A percentile compares a stretch with the other conserved stretches of the same genome.
These are phyloP conservation scores for Pyrenula massariospora DNA, from an alignment of 495 filamentous ascomycete species.

Conservation along the genomic window DNA sequence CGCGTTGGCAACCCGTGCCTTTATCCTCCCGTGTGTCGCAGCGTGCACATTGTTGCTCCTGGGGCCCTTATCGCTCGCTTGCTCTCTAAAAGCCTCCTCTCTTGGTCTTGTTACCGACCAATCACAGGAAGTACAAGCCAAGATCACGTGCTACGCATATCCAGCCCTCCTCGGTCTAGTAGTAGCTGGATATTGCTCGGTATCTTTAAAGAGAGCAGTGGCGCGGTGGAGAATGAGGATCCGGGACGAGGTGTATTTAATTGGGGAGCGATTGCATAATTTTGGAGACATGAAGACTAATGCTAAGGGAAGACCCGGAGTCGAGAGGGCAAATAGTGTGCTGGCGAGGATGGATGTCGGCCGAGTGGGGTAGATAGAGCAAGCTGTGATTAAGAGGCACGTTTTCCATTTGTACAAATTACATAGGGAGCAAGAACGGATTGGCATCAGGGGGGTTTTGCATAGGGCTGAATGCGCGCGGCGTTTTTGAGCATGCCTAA, in stretches of 20 bases:
- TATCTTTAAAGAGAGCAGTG: conserved; percentile 38
- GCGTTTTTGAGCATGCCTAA: no score
- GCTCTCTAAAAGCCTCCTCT: conserved; percentile 27
- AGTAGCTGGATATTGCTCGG: conserved; percentile 25
- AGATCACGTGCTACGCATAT: conserved; percentile 64
- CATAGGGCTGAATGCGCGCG: no score
- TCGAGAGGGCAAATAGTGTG: not conserved
- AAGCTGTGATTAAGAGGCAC: not conserved
- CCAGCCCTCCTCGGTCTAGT: conserved; percentile 42
- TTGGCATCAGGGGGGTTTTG: no score
- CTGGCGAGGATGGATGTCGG: not conserved
- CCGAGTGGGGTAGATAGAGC: not conserved
- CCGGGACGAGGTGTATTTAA: conserved; percentile 88
- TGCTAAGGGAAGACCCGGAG: not conserved
- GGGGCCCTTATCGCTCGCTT: conserved; percentile 42
- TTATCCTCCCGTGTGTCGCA: conserved; percentile 61
- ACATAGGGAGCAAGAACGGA: not conserved
- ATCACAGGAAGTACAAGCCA: conserved; percentile 31
- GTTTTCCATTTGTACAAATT: not conserved
- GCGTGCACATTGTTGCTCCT: conserved; percentile 46
- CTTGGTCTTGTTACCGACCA: conserved; percentile 16
- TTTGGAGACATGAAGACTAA: conserved; percentile 49
- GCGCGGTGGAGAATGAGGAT: conserved; percentile 73
- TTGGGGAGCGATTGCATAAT: conserved; percentile 88
- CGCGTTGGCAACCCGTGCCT: conserved; percentile 63